These are phyloP conservation scores for Daldinia childiae DNA, from an alignment of 495 filamentous ascomycete genomes.

Conservation along the genomic window DNA sequence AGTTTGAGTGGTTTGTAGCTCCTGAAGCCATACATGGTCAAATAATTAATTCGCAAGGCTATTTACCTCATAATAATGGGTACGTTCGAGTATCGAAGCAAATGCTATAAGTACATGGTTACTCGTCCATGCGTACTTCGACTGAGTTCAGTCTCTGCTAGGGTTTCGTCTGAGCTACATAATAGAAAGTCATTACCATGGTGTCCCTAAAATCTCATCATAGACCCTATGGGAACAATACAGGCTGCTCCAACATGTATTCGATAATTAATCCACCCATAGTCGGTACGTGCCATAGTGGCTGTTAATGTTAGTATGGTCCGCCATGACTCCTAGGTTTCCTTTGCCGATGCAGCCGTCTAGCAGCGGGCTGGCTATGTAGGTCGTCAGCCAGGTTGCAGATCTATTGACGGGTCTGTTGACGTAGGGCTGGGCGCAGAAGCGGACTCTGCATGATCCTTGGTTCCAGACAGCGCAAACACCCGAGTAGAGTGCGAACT, in stretches of 20 bases:
- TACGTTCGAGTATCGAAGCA: not conserved
- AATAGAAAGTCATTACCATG: constrained; percentile 5
- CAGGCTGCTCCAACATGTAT: not conserved
- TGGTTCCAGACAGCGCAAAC: constrained; percentile 45
- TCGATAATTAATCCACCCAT: constrained; percentile 24
- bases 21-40: not conserved
- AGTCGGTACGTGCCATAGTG: constrained; percentile 44
- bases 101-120: not conserved
- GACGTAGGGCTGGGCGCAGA: constrained; percentile 45
- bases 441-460: constrained; percentile 41
- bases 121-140: not conserved
- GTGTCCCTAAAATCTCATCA: not conserved
- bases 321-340: constrained; percentile 36
- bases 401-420: constrained; percentile 39
- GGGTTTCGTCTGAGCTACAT: not conserved
- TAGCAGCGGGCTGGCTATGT: constrained; percentile 37
- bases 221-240: not conserved
- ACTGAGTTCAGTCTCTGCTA: not conserved
- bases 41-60: not conserved
- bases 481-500: constrained; percentile 37
- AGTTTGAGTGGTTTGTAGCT: not conserved
- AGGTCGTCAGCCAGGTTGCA: constrained; percentile 41
- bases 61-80: not conserved
- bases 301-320: constrained; percentile 43
- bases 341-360: constrained; percentile 37